Conservation (phyloP, 805 yeast species). For the Candida morakotiae region DNA sequence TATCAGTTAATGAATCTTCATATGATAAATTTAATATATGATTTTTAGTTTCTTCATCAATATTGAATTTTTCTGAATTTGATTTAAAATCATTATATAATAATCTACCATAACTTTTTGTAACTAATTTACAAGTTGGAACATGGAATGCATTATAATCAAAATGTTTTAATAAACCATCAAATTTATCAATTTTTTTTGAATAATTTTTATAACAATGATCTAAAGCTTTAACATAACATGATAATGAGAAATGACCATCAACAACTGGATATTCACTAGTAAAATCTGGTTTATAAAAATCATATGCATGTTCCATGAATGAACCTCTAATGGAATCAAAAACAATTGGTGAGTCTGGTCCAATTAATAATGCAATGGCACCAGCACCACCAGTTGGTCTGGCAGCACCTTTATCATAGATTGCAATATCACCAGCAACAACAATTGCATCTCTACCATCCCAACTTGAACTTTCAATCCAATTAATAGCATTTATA, state of each 20-base stretch:
- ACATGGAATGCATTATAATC: constrained; percentile 97
- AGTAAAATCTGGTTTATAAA: constrained; percentile 96
- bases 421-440: constrained; percentile 96
- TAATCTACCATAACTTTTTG: constrained; percentile 89
- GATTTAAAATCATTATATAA: constrained; percentile 81
- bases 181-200: constrained; percentile 43
- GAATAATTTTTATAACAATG: constrained; percentile 79
- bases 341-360: constrained; percentile 94
- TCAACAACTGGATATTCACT: constrained; percentile 96
- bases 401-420: constrained; percentile 96
- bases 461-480: constrained; percentile 95
- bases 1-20: constrained; percentile 77
- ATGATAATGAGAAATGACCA: constrained; percentile 90
- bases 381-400: constrained; percentile 99
- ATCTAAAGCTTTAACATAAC: constrained; percentile 93
- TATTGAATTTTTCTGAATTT: constrained; percentile 56
- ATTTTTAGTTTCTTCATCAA: constrained; percentile 50
- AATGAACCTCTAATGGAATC: constrained; percentile 85
- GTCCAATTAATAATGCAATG: constrained; percentile 91
- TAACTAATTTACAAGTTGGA: constrained; percentile 94
- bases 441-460: constrained; percentile 97
- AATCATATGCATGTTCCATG: constrained; percentile 97
- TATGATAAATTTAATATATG: constrained; percentile 54
- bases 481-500: constrained; percentile 91
- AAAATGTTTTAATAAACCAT: constrained; percentile 65